Evolutionary conservation across 2,329 filamentous ascomycete species (phyloP), one percentile per base, ranked within the genome.

Genomic region (Chaetomium sp.): DNA sequence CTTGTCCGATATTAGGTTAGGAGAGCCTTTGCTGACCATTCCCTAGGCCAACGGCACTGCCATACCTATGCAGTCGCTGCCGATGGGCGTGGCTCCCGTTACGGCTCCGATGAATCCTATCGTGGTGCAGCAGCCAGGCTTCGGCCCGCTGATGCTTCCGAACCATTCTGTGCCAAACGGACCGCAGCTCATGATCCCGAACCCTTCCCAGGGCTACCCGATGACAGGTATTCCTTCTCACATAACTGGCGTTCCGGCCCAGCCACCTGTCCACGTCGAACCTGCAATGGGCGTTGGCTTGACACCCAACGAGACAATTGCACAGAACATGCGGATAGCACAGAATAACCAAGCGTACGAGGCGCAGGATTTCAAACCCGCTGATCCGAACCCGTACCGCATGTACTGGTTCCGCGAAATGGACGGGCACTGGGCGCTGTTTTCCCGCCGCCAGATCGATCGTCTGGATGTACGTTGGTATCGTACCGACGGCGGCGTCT

Each of bases 341-440:
- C 72, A 80, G 65, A 74, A 77, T 68, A 83, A 82, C 73, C 78
- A 79, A 69, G 76, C 83, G 69, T 80, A 82, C 68, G 81, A 85
- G 74, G 81, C 83, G 19, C 85, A 88, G 78, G 85, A 87, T 70
- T 86, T 88, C 73, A 85, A 87, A 75, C 87, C 87, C 2, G 80
- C 81, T 23, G 86, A 88, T 71, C 82, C 86, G 68, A 82, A 87
- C 74, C 82, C 83, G 47, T 80, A 79, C 53, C 84, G 85, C 67
- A 83, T 85, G 77, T 89, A 88, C 77, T 85, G 82, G 77, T 81
- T 83, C 70, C 83, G 85, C 64, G 85, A 89, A 76, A 75, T 84
- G 69, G 85, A 89, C 74, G 82, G 84, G 57, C 81, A 82, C 65
- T 88, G 83, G 82, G 83, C 82, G 42, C 80, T 86, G 74, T 82